These are phyloP conservation scores for Trichoderma sp. DNA, from an alignment of 2,329 filamentous ascomycete genomes.

Conservation along the genomic window DNA sequence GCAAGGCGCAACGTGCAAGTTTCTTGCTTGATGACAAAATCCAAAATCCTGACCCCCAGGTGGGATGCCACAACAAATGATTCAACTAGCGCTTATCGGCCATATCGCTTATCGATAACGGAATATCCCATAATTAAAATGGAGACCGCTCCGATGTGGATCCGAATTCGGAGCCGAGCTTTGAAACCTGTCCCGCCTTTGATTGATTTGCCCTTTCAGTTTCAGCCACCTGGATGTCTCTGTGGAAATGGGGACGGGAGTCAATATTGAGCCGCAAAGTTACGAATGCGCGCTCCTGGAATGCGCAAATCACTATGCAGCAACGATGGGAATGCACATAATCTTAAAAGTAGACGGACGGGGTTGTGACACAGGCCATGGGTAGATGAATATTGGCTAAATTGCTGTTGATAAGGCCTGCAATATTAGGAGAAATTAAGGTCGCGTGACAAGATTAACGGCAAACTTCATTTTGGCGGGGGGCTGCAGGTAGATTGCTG, in stretches of 20 bases:
- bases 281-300: not conserved
- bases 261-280: not conserved
- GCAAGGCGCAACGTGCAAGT: slow-evolving; percentile 24
- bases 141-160: slow-evolving; percentile 7
- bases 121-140: not conserved
- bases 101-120: slow-evolving; percentile 22
- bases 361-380: not conserved
- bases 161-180: slow-evolving; percentile 13
- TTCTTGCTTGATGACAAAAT: not conserved
- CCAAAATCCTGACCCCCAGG: not conserved
- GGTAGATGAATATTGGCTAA: not conserved
- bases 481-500: not conserved
- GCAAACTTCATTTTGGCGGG: not conserved
- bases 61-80: slow-evolving; percentile 13
- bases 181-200: not conserved
- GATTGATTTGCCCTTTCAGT: not conserved
- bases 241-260: not conserved
- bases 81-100: slow-evolving; percentile 5
- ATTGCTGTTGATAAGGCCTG: slow-evolving; percentile 12
- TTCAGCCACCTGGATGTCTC: not conserved
- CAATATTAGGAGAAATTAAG: not conserved
- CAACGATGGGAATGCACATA: slow-evolving; percentile 10
- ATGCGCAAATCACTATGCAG: slow-evolving; percentile 1
- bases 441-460: slow-evolving; percentile 9
- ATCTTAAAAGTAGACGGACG: not conserved